Conservation (phyloP, 2,329 filamentous ascomycete species). For the Alternaria triticimaculans region DNA sequence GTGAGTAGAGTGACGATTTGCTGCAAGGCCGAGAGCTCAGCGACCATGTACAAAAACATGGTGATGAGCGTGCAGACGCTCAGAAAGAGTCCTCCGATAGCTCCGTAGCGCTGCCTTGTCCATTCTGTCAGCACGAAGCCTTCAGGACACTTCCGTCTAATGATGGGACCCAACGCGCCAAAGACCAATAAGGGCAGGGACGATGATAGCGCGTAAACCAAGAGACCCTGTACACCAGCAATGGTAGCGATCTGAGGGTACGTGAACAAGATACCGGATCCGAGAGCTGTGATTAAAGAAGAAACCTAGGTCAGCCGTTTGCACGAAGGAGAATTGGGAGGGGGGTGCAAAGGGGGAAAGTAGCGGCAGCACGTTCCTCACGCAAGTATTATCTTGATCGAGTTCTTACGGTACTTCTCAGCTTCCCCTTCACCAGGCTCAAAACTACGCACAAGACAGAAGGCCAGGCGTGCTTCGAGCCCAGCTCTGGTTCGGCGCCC, state of each 20-base stretch:
- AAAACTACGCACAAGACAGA: slow-evolving; percentile 3
- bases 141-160: slow-evolving; percentile 79
- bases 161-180: slow-evolving; percentile 75
- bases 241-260: slow-evolving; percentile 83
- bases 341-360: slow-evolving; percentile 49
- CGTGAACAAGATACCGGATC: slow-evolving; percentile 81
- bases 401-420: slow-evolving; percentile 96
- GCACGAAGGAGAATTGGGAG: slow-evolving; percentile 22
- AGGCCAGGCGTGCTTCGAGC: slow-evolving; percentile 7
- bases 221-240: slow-evolving; percentile 76
- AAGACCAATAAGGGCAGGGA: slow-evolving; percentile 77
- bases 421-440: slow-evolving; percentile 63
- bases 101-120: slow-evolving; percentile 79
- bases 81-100: slow-evolving; percentile 72
- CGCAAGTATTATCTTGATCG: slow-evolving; percentile 99
- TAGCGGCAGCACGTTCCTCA: slow-evolving; percentile 97
- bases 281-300: slow-evolving; percentile 66
- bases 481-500: slow-evolving; percentile 69
- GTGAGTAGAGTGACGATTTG: slow-evolving; percentile 79
- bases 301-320: slow-evolving; percentile 43
- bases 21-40: slow-evolving; percentile 80
- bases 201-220: slow-evolving; percentile 77
- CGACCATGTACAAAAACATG: slow-evolving; percentile 86
- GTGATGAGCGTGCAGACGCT: slow-evolving; percentile 81
- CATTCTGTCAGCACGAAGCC: slow-evolving; percentile 87